Evolutionary conservation across 169 alveolate genomes (phyloP), one percentile per base, ranked within the genome.

Genomic region (Besnoitia besnoiti): DNA sequence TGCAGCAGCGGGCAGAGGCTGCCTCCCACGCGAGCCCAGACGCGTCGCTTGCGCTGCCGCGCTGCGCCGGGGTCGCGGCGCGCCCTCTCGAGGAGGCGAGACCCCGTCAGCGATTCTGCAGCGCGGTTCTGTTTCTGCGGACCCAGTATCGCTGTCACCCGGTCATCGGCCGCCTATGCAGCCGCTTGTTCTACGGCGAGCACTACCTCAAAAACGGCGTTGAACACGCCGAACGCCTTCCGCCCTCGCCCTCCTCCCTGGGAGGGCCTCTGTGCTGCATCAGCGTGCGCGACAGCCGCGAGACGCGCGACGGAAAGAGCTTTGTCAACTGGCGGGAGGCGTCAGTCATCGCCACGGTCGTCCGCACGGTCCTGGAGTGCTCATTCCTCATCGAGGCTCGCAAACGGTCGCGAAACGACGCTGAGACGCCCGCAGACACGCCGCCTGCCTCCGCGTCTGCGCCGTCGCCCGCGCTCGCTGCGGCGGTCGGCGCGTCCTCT

Each of bases 71-170:
- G 67, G 7, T 55, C 67, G 67, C 30, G 67, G 4, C 24, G 33
- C 30, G 67, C 16, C 24, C 16, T n/a, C 24, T 3, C 67, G 7
- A 21, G 67, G 27, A 0, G n/a, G 12, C 67, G 67, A 55, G 67
- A 19, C 67, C 4, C 67, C 7, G 12, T n/a, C n/a, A 5, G 67
- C 67, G n/a, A n/a, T 55, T 55, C 67, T 55, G 7, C 67, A 8
- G 30, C 24, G 67, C 67, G 24, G 47, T 73, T 73, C 14, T 73
- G 3, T 16, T 73, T 16, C 67, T 82, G 94, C 85, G 90, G 3
- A 44, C 88, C 33, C 95, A 93, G 90, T 93, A 89, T 44, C 95
- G 95, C 76, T 93, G 95, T 49, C 95, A 89, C 55, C 95, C 95
- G 10, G 67, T 42, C 46, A 37, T 93, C 40, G 85, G 92, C n/a